Base-by-base conservation (phyloP, 2,329 filamentous ascomycete species). In the Trichophaea hybrida region DNA sequence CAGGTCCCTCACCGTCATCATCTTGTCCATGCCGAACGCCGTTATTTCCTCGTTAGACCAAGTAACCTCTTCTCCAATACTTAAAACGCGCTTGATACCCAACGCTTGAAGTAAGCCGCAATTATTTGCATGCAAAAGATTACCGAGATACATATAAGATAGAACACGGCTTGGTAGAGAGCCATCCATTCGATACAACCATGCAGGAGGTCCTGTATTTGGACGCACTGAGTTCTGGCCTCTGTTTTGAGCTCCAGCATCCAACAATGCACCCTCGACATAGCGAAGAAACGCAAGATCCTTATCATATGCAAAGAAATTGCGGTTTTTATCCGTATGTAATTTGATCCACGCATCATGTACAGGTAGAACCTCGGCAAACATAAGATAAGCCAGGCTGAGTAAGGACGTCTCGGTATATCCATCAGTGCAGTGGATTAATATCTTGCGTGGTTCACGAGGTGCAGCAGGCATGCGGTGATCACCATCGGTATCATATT, bases 141-240 rank as follows among this genome's bases (percentile, higher is more conserved):
- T 97, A 1, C 93, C 93, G 10, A 98, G 79, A 70, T 98, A 98
- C 83, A 98, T 89, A 70, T 97, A 96, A 57, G 90, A 84, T 46
- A 95, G 74, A 43, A 98, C 80, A 12, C 91, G 81, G 69, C 88
- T 95, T 0, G 93, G 93, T 24, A 97, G 78, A 31, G 88, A 95
- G 4, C 93, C 93, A 70, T 97, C 91, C 65, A 96, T 81, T 58
- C 81, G 81, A 33, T 80, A 76, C 59, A 96, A 80, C 93, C 93
- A 98, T 38, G 77, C 75, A 0, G 91, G 91, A 68, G 61, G 24
- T n/a, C 50, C 51, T 40, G 59, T 57, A 46, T 55, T 57, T 7
- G 54, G 57, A 54, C 60, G 60, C 34, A 63, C 62, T 10, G 62
- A 53, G 33, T 55, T 61, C 37, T 63, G 59, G 8, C 58, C 63